Evolutionary conservation across 306 rosid species (phyloP).

Genomic region (Sphenostylis stenocarpa): DNA sequence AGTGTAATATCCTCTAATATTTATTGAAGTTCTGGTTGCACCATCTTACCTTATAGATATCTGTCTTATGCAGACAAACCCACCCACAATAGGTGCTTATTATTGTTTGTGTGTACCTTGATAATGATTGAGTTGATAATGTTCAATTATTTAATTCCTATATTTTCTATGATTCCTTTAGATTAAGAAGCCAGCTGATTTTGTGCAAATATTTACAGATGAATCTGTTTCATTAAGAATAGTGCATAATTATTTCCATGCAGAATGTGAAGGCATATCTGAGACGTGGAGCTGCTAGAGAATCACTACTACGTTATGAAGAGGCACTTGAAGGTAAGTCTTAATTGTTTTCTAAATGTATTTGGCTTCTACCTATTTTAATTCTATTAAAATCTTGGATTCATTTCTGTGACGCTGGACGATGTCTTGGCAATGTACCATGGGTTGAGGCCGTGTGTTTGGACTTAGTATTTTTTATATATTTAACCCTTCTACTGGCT

Average conservation of each 20-base stretch:
- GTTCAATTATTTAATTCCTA: background rate
- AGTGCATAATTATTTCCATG: conserved; percentile 17
- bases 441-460: too few relatives aligned
- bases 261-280: conserved; percentile 95
- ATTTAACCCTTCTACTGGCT: background rate
- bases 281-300: conserved; percentile 91
- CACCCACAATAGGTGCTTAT: background rate
- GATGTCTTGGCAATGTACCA: background rate
- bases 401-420: background rate
- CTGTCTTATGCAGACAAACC: background rate
- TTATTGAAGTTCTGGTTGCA: background rate
- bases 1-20: background rate
- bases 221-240: background rate
- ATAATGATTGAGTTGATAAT: background rate
- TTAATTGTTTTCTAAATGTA: background rate
- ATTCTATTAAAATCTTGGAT: background rate
- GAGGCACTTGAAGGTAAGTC: conserved; percentile 46
- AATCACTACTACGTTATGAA: conserved; percentile 56
- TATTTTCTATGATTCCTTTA: background rate
- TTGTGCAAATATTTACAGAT: conserved; percentile 20
- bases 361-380: background rate
- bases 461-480: background rate
- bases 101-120: background rate
- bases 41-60: background rate
- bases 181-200: background rate